These are phyloP conservation scores for Sporothrix pseudoabietina DNA, from an alignment of 2,329 filamentous ascomycete genomes.

Conservation along the genomic window DNA sequence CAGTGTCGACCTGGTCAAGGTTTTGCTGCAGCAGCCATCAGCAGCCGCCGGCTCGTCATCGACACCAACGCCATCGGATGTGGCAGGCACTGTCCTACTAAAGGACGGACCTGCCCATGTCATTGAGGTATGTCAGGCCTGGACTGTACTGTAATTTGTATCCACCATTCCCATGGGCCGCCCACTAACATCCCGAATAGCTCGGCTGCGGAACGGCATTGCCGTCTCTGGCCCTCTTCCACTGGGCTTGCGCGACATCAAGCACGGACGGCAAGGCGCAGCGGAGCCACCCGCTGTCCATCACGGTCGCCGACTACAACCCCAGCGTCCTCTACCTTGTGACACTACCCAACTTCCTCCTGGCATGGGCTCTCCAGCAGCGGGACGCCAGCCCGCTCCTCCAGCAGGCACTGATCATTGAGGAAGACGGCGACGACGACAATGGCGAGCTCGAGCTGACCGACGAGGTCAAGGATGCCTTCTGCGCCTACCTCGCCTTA, in stretches of 20 bases:
- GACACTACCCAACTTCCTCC: constrained; percentile 75
- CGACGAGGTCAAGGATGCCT: constrained; percentile 58
- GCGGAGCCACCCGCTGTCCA: constrained; percentile 48
- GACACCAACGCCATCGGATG: constrained; percentile 21
- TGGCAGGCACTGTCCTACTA: constrained; percentile 32
- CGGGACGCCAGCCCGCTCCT: constrained; percentile 43
- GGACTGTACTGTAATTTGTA: not conserved
- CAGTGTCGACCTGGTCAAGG: constrained; percentile 75
- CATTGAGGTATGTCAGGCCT: constrained; percentile 53
- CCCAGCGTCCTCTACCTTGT: constrained; percentile 74
- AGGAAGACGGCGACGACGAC: constrained; percentile 61
- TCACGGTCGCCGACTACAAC: constrained; percentile 79
- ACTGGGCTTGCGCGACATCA: constrained; percentile 50
- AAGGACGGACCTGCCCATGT: constrained; percentile 47
- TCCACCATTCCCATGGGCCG: not conserved
- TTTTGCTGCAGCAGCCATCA: constrained; percentile 52
- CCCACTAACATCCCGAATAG: constrained; percentile 44
- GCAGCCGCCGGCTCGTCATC: constrained; percentile 38
- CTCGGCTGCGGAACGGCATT: constrained; percentile 79
- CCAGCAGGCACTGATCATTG: constrained; percentile 51
- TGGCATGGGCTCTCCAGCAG: constrained; percentile 64
- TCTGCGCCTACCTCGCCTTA: constrained; percentile 55
- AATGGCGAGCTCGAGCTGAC: constrained; percentile 67
- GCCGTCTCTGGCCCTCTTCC: constrained; percentile 71
- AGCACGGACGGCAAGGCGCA: not conserved